Percentiles rank a stretch among this genome's conserved stretches.
These are phyloP conservation scores for Botrytis elliptica DNA, from an alignment of 2,329 filamentous ascomycete species.

Conservation along the genomic window DNA sequence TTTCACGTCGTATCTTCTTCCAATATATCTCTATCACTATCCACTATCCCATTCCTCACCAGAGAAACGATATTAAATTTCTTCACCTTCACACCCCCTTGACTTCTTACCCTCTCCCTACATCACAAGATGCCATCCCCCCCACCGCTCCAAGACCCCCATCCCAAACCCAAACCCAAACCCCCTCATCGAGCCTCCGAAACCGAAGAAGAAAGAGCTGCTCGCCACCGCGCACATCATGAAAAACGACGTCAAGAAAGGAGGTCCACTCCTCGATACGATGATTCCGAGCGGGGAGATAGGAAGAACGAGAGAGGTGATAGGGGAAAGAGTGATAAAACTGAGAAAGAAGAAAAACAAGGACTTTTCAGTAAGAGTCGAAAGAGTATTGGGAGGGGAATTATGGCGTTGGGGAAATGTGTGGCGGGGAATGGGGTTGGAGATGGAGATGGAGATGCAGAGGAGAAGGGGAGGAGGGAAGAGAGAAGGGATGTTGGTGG, in stretches of 20 bases:
- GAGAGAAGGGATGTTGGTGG: background rate
- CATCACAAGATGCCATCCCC: background rate
- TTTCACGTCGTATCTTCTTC: background rate
- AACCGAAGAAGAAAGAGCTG: background rate
- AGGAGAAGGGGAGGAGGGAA: background rate
- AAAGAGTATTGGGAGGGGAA: background rate
- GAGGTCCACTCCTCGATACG: background rate
- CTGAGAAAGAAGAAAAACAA: background rate
- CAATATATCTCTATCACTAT: background rate
- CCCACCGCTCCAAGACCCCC: background rate
- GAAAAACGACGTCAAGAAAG: background rate
- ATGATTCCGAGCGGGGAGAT: background rate
- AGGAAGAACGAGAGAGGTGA: background rate
- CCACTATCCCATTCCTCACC: too few relatives aligned
- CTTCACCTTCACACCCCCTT: background rate
- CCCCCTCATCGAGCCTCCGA: background rate
- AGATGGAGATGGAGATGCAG: background rate
- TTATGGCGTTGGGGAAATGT: background rate
- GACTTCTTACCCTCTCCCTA: background rate
- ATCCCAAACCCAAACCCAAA: background rate
- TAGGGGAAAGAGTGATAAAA: background rate
- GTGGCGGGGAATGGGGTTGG: too few relatives aligned
- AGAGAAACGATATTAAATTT: background rate
- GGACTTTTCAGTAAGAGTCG: background rate
- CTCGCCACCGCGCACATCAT: background rate